Evolutionary conservation across 345 rosid genomes (phyloP), one percentile per base, ranked within the genome.

Genomic region (Camelina laxa): DNA sequence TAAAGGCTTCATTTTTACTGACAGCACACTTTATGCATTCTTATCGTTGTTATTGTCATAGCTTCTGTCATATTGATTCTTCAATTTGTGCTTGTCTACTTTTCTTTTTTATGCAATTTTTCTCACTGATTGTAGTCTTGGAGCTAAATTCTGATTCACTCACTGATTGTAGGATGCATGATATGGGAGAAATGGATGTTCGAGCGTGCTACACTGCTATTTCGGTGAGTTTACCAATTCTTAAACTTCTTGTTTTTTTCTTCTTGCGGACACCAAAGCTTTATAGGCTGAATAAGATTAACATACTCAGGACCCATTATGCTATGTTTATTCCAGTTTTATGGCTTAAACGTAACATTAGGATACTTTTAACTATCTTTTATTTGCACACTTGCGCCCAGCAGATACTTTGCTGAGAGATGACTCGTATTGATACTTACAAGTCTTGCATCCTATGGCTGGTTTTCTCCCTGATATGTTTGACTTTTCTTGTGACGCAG

Each of bases 171-270:
- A 95, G 97, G 87, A 95, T 95, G 99, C 99, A 95, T 85, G 92
- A 88, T 66, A 88, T 65, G 65, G 99, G 99, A 76, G 99, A 94
- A 85, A 89, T 88, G 49, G 99, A 94, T 81, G 93, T 88, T 49
- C 93, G 99, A 54, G 96, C 99, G 24, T 95, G 97, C 81, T 95
- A 92, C 74, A 88, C 93, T 54, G 99, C 97, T n/a, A 83, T 92
- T 74, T 88, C 97, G 50, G 97, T 95, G 82, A 73, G 92, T 73
- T 59, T 38, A 19, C 13, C 60, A 47, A 24, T 16, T 67, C 16
- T 30, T 11, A 22, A 22, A 2, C 27, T 30, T 65, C n/a, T 36
- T 49, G 21, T 76, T 61, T 12, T 11, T 55, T 11, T 12, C 65
- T 9, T 69, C 24, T n/a, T 39, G 38, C 12, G 15, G 30, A 50